Evolutionary conservation across 305 asterid genomes (phyloP), one percentile per base, ranked within the genome.

Genomic region (Fraxinus floribunda): DNA sequence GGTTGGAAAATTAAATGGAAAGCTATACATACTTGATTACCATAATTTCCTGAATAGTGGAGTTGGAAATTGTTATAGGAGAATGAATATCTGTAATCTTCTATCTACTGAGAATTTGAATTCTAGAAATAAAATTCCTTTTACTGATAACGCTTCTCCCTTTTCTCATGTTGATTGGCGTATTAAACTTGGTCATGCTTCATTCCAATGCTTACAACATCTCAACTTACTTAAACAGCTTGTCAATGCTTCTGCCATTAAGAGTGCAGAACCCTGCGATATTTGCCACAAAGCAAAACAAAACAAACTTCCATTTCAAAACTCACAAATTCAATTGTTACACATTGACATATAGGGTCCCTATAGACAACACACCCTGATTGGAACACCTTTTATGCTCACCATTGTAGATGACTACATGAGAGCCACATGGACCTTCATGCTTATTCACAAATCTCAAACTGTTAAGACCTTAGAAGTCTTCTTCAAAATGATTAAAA

Each of bases 261-360:
- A 52, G n/a, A 16, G 3, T 52, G 5, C 15, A 1, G 3, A 52
- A 52, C 22, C 5, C 0, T 60, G 70, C 15, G 11, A 60, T 11
- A 0, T 18, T 60, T 60, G 24, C 2, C 70, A 60, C 18, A 18
- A 60, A 18, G 30, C 70, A 1, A n/a, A 60, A 60, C 29, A 60
- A 18, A n/a, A n/a, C 1, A 60, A 13, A 60, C 11, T 60, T n/a
- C 29, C 70, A 0, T 18, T 18, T 18, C 29, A 15, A 5, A 16
- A n/a, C 3, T 11, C 20, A 0, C 10, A 5, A 5, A 60, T 20
- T 60, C 10, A n/a, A 1, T 4, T 81, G 0, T 3, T 35, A 0
- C 84, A 75, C 15, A 4, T 75, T 4, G 84, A 81, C 44, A 0
- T 75, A 0, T 75, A 79, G 72, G 84, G 29, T 0, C 70, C 29